These are phyloP conservation scores for Pleurotus pulmonarius DNA, from an alignment of 768 basidiomycete genomes.

Conservation along the genomic window DNA sequence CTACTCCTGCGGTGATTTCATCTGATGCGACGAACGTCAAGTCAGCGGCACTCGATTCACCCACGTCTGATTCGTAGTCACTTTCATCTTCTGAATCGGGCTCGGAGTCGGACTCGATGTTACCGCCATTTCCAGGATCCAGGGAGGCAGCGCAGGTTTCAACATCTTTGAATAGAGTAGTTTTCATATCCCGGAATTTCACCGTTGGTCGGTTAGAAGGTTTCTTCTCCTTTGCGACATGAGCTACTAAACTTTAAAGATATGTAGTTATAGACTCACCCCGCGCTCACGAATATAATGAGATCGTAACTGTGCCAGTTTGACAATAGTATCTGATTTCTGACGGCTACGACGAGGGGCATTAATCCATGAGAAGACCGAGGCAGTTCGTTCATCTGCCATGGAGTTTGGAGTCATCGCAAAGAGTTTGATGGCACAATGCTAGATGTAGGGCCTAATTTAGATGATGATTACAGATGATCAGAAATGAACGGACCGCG, in stretches of 20 bases:
- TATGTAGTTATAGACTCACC: not conserved
- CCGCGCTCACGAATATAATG: not conserved
- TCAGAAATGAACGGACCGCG: slow-evolving; percentile 19
- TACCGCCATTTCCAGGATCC: not conserved
- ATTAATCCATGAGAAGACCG: slow-evolving; percentile 28
- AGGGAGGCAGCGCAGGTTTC: not conserved
- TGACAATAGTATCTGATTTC: slow-evolving; percentile 17
- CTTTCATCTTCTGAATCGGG: not conserved
- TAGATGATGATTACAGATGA: not conserved
- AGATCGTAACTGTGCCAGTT: slow-evolving; percentile 4
- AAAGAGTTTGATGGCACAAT: slow-evolving; percentile 27
- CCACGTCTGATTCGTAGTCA: not conserved
- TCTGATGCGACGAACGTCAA: not conserved
- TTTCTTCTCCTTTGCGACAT: not conserved
- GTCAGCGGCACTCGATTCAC: not conserved
- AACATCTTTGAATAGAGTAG: not conserved
- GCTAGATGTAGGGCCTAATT: slow-evolving; percentile 14
- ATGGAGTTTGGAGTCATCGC: slow-evolving; percentile 31
- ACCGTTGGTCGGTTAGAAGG: slow-evolving; percentile 1
- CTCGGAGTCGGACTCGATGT: not conserved
- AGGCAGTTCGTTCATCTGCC: slow-evolving; percentile 34
- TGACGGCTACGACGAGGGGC: slow-evolving; percentile 23
- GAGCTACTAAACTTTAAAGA: too few relatives aligned
- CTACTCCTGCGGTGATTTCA: not conserved
- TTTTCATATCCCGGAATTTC: slow-evolving; percentile 1